These are phyloP conservation scores for Mortierella sp. DNA, from an alignment of 371 early-diverging fungal species.

Conservation along the genomic window DNA sequence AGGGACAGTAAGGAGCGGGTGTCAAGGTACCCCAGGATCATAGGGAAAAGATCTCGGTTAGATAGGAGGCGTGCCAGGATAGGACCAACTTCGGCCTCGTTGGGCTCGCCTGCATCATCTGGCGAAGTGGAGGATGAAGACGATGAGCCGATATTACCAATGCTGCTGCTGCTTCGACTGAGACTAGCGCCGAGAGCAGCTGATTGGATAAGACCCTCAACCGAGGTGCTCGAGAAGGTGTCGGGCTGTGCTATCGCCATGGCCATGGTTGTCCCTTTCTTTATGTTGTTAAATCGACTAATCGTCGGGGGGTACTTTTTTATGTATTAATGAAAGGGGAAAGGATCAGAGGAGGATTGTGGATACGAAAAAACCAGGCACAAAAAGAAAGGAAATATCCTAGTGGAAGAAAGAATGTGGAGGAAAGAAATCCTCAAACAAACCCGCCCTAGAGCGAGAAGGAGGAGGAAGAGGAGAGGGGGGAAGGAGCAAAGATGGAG, in stretches of 20 bases:
- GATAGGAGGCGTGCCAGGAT: constrained; percentile 33
- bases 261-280: constrained; percentile 21
- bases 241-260: constrained; percentile 42
- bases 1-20: constrained; percentile 35
- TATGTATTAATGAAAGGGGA: not conserved
- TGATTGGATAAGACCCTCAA: constrained; percentile 16
- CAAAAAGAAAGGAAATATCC: not conserved
- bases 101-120: not conserved
- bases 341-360: not conserved
- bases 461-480: constrained; percentile 7
- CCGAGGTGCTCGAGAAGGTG: constrained; percentile 23
- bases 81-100: constrained; percentile 19
- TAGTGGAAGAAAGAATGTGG: too few species aligned
- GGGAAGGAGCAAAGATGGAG: constrained; percentile 1
- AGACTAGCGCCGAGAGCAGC: constrained; percentile 8
- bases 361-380: not conserved
- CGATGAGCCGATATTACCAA: not conserved
- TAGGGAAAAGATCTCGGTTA: constrained; percentile 35
- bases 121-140: constrained; percentile 19
- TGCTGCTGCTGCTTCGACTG: not conserved
- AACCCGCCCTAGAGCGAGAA: not conserved
- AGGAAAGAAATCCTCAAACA: not conserved
- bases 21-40: constrained; percentile 38
- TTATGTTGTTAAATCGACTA: not conserved
- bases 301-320: not conserved